Evolutionary conservation across 495 filamentous ascomycete genomes (phyloP), one percentile per base, ranked within the genome.

Genomic region (Trichodelitschia bisporula): DNA sequence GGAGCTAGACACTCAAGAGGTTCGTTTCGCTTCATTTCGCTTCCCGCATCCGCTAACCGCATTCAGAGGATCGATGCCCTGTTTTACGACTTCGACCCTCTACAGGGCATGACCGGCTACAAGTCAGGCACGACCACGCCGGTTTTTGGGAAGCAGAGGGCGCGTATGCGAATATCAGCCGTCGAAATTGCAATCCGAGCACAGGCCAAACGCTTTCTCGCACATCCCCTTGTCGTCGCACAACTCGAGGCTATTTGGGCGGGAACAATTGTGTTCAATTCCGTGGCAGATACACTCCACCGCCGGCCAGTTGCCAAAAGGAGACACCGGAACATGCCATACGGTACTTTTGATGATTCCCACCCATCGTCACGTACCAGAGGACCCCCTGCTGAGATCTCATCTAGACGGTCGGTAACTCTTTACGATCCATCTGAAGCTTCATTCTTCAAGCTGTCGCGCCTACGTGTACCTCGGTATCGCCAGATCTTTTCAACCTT

Each of bases 191-290:
- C 82, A 31, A 91, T 95, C 45, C 67, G 79, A 34, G 77, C 82
- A 9, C 62, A 84, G 39, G 72, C 83, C 4, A 92, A 93, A 50
- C 66, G 73, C 28, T 91, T 93, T 36, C 52, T 93, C 5, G 69
- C 83, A 4, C 82, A 93, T 42, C 80, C 82, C 1, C 57, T 89
- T 3, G 78, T 91, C 2, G 71, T 90, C 3, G 77, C 86, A 48
- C 83, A 92, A 46, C 61, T 93, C 12, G 79, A 91, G 48, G 82
- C 83, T 27, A 89, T 93, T 27, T 93, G 83, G 83, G 82, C 78
- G 15, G 83, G 83, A 2, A 83, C 73, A 4, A 77, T 93, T 31
- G 79, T 84, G 26, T 91, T 93, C 44, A 72, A 91, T 50, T 83
- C 77, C 3, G 64, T 69, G 11, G 74, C 78, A 12, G 82, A 91